phyloP scores from a whole-genome alignment of 805 yeast species.

The Yamadazyma phyllophila region DNA sequence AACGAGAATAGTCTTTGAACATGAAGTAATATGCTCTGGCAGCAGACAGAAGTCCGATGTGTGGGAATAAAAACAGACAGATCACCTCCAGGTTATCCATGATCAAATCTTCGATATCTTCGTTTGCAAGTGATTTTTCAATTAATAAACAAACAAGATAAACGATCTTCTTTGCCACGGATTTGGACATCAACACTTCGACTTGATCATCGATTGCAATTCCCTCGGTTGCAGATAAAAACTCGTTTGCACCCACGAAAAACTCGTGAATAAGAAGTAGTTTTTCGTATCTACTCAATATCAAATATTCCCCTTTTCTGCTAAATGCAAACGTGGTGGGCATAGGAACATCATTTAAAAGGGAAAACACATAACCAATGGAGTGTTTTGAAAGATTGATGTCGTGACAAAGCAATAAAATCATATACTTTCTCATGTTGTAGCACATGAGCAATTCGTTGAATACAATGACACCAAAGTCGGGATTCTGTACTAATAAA shows the following conservation, averaged over 20 bases:
- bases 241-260: constrained; percentile 47
- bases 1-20: neutral
- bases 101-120: neutral
- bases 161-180: constrained; percentile 43
- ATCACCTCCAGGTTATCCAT: constrained; percentile 1
- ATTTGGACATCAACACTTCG: constrained; percentile 28
- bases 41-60: constrained; percentile 9
- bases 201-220: constrained; percentile 28
- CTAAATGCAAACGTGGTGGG: constrained; percentile 43
- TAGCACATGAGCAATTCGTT: constrained; percentile 72
- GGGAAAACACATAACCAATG: constrained; percentile 62
- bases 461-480: constrained; percentile 52
- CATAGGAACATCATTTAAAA: constrained; percentile 47
- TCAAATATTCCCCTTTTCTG: constrained; percentile 50
- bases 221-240: constrained; percentile 31
- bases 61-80: constrained; percentile 8
- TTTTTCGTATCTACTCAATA: constrained; percentile 56
- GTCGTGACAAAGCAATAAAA: constrained; percentile 65
- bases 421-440: constrained; percentile 60
- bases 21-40: constrained; percentile 12
- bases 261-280: constrained; percentile 72
- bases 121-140: neutral
- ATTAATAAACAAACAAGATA: constrained; percentile 63
- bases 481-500: constrained; percentile 50
- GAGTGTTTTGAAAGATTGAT: constrained; percentile 52